Percentiles rank a stretch among this genome's conserved stretches.
phyloP scores from a whole-genome alignment of 2,329 filamentous ascomycete genomes.

The Sordariomycetes sp. region DNA sequence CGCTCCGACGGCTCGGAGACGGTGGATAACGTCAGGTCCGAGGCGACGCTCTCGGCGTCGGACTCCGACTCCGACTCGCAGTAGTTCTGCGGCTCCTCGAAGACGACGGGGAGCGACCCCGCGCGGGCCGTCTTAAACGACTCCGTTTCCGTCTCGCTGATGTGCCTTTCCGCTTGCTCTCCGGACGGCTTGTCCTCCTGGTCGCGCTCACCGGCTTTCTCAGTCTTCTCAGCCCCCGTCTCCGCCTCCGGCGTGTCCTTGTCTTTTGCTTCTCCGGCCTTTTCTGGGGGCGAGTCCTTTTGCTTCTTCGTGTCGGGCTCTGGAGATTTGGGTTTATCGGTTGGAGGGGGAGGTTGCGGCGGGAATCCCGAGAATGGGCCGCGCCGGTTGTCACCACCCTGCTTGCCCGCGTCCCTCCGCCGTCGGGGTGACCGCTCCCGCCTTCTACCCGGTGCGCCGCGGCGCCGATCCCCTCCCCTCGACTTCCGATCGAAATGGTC shows the following conservation, averaged over 20 bases:
- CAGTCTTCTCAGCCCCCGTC: too few species aligned
- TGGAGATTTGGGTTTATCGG: not conserved
- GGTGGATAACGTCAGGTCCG: not conserved
- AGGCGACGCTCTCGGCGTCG: not conserved
- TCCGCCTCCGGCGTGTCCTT: not conserved
- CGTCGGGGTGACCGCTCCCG: not conserved
- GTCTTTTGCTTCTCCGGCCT: not conserved
- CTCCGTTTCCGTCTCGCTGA: not conserved
- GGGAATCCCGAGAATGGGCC: too few species aligned
- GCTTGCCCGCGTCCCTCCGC: not conserved
- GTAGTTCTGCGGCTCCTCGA: not conserved
- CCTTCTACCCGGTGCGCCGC: slow-evolving; percentile 10
- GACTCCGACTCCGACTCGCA: too few species aligned
- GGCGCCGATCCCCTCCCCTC: slow-evolving; percentile 16
- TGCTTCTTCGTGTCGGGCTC: not conserved
- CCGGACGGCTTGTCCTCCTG: not conserved
- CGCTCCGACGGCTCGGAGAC: slow-evolving; percentile 1
- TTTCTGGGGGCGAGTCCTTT: not conserved
- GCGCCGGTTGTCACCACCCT: not conserved
- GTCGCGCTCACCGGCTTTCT: not conserved
- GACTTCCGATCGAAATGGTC: not conserved
- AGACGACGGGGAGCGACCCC: not conserved
- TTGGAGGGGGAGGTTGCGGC: not conserved
- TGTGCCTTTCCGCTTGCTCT: not conserved
- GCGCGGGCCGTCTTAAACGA: not conserved